Base-by-base conservation (phyloP, 805 yeast species). In the Huiozyma sinensis region DNA sequence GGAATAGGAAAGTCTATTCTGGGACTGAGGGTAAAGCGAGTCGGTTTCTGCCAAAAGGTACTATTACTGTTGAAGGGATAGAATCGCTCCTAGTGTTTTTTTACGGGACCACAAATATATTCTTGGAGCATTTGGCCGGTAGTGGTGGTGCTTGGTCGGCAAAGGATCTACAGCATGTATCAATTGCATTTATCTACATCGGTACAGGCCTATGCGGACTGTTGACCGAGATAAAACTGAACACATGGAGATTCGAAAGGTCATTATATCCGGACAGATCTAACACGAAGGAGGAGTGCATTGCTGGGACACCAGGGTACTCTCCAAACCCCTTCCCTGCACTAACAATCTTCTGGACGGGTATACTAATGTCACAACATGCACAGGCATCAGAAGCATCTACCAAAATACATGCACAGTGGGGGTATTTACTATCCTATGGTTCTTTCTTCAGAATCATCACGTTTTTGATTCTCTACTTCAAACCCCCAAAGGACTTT, bases 281-380 rank as follows among this genome's bases (percentile, higher is more conserved):
- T 32, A 46, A 48, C 7, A 41, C 38, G 12, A 6, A 39, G 3
- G 40, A 48, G 5, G 33, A 45, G 10, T 51, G 51, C n/a, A 44
- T 55, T 7, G 68, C 66, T 4, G 71, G 73, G 9, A 64, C 81
- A 1, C 89, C 89, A 1, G 94, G 94, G 0, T 84, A 69, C 61
- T 81, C 95, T 1, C 89, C 95, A 50, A 92, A 92, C 60, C 97
- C 97, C 32, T 87, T 92, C 75, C 97, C 97, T 3, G 79, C 85
- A 1, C 76, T 92, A 51, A 87, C 94, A 2, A 84, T 92, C 32
- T 92, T 85, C 66, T 92, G 96, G 95, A 92, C 97, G 1, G 98
- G 98, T 29, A 73, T 82, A 10, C 71, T 92, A 49, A 92, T 92
- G 98, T 88, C 97, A 1, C 86, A 83, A 63, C 98, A 92, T 64